Conservation (phyloP, 768 basidiomycete genomes). For the Russula sp. region DNA sequence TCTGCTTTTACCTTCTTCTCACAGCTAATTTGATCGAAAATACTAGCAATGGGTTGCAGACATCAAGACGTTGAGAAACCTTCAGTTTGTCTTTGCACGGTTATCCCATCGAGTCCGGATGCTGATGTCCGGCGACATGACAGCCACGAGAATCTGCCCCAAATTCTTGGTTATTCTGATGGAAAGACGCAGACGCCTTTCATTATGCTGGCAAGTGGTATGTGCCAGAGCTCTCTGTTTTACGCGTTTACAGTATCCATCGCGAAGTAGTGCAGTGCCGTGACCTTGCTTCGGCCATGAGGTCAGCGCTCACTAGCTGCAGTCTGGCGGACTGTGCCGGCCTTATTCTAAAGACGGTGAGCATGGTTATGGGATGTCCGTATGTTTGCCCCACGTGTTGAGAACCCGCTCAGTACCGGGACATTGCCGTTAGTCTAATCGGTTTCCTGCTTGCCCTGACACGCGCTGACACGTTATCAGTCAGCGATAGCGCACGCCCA, state of each 20-base stretch:
- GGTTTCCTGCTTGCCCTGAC: background rate
- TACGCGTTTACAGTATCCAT: background rate
- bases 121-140: background rate
- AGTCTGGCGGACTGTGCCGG: slow-evolving; percentile 13
- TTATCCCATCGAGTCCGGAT: background rate
- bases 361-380: background rate
- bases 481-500: slow-evolving; percentile 19
- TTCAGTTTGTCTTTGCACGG: slow-evolving; percentile 34
- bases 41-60: slow-evolving; percentile 43
- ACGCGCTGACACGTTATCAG: slow-evolving; percentile 1
- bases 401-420: slow-evolving; percentile 11
- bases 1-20: background rate
- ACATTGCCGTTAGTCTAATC: slow-evolving; percentile 13
- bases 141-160: slow-evolving; percentile 47
- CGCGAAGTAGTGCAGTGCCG: slow-evolving; percentile 13
- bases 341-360: slow-evolving; percentile 19
- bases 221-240: background rate
- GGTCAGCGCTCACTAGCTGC: slow-evolving; percentile 10
- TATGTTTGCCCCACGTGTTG: background rate
- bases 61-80: slow-evolving; percentile 41
- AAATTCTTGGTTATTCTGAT: slow-evolving; percentile 44
- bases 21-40: background rate
- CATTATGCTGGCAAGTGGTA: slow-evolving; percentile 45
- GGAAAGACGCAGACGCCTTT: slow-evolving; percentile 41
- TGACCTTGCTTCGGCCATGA: slow-evolving; percentile 16